Conservation (phyloP, 2,329 filamentous ascomycete species). For the Fusarium sp. region DNA sequence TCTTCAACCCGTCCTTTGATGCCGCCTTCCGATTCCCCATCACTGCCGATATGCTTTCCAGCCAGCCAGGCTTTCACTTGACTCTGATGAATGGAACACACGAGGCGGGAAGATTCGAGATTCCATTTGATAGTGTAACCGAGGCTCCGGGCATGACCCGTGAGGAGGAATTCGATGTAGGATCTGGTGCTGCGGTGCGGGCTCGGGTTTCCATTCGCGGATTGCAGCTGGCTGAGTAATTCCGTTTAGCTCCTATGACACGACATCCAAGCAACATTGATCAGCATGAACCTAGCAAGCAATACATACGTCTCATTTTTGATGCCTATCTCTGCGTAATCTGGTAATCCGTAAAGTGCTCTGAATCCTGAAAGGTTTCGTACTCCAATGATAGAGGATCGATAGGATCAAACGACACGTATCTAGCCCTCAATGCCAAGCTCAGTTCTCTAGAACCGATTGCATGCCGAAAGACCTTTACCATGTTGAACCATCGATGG, state of each 20-base stretch:
- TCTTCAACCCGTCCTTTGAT: constrained; percentile 42
- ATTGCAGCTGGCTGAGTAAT: constrained; percentile 30
- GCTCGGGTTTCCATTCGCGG: constrained; percentile 35
- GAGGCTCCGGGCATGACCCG: constrained; percentile 25
- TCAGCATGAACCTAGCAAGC: constrained; percentile 16
- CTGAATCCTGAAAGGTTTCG: too few species aligned
- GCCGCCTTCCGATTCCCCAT: constrained; percentile 39
- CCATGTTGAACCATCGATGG: constrained; percentile 9
- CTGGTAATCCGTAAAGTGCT: too few species aligned
- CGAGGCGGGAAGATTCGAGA: constrained; percentile 27
- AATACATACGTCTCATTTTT: neutral
- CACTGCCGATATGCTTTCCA: constrained; percentile 29
- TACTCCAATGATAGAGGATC: too few species aligned
- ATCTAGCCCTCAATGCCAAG: too few species aligned
- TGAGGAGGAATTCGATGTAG: constrained; percentile 34
- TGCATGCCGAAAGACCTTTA: neutral
- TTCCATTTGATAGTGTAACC: constrained; percentile 26
- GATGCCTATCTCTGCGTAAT: too few species aligned
- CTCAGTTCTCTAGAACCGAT: too few species aligned
- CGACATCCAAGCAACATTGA: neutral
- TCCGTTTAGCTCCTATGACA: neutral
- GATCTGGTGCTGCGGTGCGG: constrained; percentile 30
- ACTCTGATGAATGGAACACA: constrained; percentile 31
- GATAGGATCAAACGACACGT: too few species aligned
- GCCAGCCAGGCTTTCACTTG: constrained; percentile 27